Evolutionary conservation across 139 green algal species (phyloP).

Genomic region (Nannochloris sp.): DNA sequence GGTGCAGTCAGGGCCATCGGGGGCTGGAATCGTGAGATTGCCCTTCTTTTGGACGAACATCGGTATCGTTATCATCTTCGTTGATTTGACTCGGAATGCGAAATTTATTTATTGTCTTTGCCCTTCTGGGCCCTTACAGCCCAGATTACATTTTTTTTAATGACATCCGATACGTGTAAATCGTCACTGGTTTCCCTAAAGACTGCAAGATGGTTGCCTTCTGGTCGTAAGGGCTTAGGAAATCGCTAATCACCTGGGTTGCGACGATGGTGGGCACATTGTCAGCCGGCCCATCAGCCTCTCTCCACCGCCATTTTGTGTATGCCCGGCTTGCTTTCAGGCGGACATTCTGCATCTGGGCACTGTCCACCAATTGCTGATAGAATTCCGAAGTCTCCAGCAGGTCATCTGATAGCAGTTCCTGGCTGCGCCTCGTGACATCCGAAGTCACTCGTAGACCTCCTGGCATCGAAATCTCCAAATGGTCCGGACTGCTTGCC

Average conservation of each 20-base stretch:
- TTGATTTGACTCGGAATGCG: neutral
- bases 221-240: slow-evolving; percentile 60
- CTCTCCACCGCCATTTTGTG: slow-evolving; percentile 77
- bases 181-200: slow-evolving; percentile 47
- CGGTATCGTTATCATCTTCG: no score
- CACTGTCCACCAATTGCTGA: slow-evolving; percentile 33
- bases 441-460: slow-evolving; percentile 31
- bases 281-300: slow-evolving; percentile 7
- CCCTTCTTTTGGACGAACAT: no score
- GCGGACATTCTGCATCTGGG: slow-evolving; percentile 17
- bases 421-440: slow-evolving; percentile 43
- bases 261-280: slow-evolving; percentile 56
- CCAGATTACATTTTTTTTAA: slow-evolving; percentile 1
- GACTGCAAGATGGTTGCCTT: slow-evolving; percentile 13
- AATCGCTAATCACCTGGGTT: slow-evolving; percentile 75
- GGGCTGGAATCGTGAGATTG: no score
- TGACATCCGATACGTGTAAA: slow-evolving; percentile 62
- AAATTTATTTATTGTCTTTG: neutral
- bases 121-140: neutral
- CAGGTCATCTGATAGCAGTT: slow-evolving; percentile 21
- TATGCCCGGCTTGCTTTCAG: slow-evolving; percentile 74
- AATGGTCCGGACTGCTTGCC: slow-evolving; percentile 53
- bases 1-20: no score
- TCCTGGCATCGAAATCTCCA: slow-evolving; percentile 42
- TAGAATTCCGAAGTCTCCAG: slow-evolving; percentile 69